These are phyloP conservation scores for Rhizopogon vesiculosus DNA, from an alignment of 768 basidiomycete genomes.

Conservation along the genomic window DNA sequence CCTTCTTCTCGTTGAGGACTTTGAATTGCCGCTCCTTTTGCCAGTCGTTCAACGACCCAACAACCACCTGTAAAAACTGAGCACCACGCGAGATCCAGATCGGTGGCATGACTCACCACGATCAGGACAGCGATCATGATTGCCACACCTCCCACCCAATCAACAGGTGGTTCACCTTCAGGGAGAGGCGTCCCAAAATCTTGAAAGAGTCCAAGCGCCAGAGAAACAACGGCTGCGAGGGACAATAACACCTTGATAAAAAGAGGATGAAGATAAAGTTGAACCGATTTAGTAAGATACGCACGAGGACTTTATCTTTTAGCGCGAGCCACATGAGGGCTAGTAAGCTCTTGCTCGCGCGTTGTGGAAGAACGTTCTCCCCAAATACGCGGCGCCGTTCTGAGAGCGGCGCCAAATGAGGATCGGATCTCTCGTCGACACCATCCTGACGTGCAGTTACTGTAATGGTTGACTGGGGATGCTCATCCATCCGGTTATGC, in stretches of 20 bases:
- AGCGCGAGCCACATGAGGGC: conserved; percentile 81
- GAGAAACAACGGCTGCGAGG: conserved; percentile 87
- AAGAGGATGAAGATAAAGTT: conserved; percentile 4
- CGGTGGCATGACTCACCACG: conserved; percentile 45
- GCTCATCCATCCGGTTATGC: conserved; percentile 18
- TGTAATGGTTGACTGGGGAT: conserved; percentile 11
- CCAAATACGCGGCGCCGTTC: conserved; percentile 71
- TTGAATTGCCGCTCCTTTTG: conserved; percentile 98
- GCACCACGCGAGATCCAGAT: not conserved
- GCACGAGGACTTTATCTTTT: conserved; percentile 86
- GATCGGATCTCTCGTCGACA: conserved; percentile 4
- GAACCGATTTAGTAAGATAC: conserved; percentile 20
- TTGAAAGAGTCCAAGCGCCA: conserved; percentile 92
- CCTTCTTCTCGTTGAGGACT: conserved; percentile 88
- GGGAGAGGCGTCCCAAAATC: conserved; percentile 75
- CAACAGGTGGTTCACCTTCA: conserved; percentile 66
- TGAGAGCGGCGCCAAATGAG: conserved; percentile 41
- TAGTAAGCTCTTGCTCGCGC: conserved; percentile 65
- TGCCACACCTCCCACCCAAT: conserved; percentile 95
- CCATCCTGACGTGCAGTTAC: conserved; percentile 12
- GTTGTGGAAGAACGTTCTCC: conserved; percentile 65
- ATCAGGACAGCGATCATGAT: conserved; percentile 74
- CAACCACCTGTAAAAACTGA: conserved; percentile 54
- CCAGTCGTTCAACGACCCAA: conserved; percentile 96
- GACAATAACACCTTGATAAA: conserved; percentile 71